A percentile compares a stretch with the other conserved stretches of the same genome.
These are phyloP conservation scores for Rosa rugosa DNA, from an alignment of 306 rosid species.

Conservation along the genomic window DNA sequence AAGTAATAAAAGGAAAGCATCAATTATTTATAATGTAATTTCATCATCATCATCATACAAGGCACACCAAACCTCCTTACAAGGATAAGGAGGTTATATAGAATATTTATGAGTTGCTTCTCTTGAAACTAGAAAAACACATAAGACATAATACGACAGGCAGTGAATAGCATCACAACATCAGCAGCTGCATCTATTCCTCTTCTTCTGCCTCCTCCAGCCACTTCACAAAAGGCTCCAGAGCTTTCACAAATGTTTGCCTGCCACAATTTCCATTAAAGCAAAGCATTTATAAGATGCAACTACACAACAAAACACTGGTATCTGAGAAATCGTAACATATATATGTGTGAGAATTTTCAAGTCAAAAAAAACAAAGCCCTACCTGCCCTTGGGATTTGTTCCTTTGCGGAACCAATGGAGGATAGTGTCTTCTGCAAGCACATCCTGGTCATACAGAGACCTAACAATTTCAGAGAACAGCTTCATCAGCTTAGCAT, in stretches of 20 bases:
- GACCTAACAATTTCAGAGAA: slow-evolving; percentile 89
- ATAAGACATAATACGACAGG: background rate
- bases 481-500: slow-evolving; percentile 98
- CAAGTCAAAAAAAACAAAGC: background rate
- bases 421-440: slow-evolving; percentile 95
- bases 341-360: background rate
- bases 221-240: slow-evolving; percentile 95
- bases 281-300: background rate
- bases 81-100: background rate
- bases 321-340: too few species aligned
- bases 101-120: background rate
- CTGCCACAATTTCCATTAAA: slow-evolving; percentile 44
- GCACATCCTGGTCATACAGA: slow-evolving; percentile 93
- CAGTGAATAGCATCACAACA: background rate
- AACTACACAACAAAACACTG: background rate
- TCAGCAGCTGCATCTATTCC: slow-evolving; percentile 45
- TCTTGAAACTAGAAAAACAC: background rate
- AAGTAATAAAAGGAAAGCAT: background rate
- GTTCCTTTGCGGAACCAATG: slow-evolving; percentile 96
- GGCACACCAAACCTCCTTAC: background rate
- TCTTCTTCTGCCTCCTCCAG: slow-evolving; percentile 99
- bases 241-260: slow-evolving; percentile 96
- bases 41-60: background rate
- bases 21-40: slow-evolving; percentile 5
- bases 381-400: slow-evolving; percentile 92